Evolutionary conservation across 345 rosid genomes (phyloP).

Genomic region (Syzygium aromaticum): DNA sequence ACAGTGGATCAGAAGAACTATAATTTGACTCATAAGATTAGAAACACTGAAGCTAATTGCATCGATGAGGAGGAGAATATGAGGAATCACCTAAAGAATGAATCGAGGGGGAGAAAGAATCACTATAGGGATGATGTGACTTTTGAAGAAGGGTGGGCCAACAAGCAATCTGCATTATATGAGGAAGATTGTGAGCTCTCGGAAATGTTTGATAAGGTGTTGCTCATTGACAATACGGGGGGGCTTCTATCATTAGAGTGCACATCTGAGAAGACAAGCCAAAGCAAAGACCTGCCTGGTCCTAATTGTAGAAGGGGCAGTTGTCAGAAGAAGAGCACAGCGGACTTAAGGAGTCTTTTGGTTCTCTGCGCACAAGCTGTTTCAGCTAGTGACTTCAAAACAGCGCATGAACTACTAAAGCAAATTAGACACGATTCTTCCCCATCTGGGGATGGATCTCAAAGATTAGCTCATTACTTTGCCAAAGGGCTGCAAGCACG

Average conservation of each 20-base stretch:
- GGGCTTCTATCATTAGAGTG: neutral
- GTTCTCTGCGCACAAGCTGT: constrained; percentile 75
- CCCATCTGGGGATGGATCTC: constrained; percentile 58
- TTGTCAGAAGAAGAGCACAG: constrained; percentile 23
- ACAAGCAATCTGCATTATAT: constrained; percentile 39
- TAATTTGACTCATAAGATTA: neutral
- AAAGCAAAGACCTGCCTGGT: constrained; percentile 4
- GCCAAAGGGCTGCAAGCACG: constrained; percentile 82
- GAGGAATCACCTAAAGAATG: constrained; percentile 6
- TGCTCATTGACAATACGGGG: constrained; percentile 2
- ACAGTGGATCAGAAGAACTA: constrained; percentile 10
- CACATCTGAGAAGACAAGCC: neutral
- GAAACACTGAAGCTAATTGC: constrained; percentile 8
- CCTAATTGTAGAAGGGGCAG: neutral
- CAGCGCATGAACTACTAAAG: constrained; percentile 63
- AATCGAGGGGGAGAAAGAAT: constrained; percentile 43
- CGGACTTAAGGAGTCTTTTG: constrained; percentile 64
- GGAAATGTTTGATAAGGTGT: constrained; percentile 54
- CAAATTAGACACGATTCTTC: constrained; percentile 71
- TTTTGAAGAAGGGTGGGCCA: constrained; percentile 40
- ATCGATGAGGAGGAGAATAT: constrained; percentile 8
- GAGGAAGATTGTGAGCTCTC: constrained; percentile 38
- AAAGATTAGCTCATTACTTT: constrained; percentile 78
- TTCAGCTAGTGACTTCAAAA: constrained; percentile 44
- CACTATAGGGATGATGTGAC: constrained; percentile 39